phyloP scores from a whole-genome alignment of 2,329 filamentous ascomycete species.

The Verticillium albo-atrum region DNA sequence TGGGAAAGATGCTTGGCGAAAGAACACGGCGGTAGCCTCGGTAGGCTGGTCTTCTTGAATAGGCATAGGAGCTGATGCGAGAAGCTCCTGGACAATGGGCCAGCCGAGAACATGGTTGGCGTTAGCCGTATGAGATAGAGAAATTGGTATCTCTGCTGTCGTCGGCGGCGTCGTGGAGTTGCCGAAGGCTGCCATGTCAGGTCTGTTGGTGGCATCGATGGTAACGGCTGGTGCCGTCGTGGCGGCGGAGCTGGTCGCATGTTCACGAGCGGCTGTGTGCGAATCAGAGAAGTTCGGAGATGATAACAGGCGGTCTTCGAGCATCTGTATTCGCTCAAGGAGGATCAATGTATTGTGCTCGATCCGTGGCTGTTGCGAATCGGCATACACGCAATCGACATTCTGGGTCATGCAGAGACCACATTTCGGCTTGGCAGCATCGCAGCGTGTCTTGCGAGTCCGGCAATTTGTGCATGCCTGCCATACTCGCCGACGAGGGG shows the following conservation, averaged over 20 bases:
- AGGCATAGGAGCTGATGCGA: background rate
- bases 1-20: background rate
- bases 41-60: background rate
- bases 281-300: background rate
- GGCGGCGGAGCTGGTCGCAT: too few relatives aligned
- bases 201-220: too few relatives aligned
- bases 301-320: constrained; percentile 20
- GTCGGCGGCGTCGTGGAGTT: background rate
- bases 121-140: constrained; percentile 16
- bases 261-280: too few relatives aligned
- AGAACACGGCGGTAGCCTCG: background rate
- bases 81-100: constrained; percentile 14
- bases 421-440: constrained; percentile 21
- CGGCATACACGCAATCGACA: constrained; percentile 23
- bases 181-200: background rate
- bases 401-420: constrained; percentile 18
- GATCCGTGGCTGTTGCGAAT: constrained; percentile 20
- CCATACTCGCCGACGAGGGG: constrained; percentile 11
- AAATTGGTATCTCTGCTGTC: constrained; percentile 8
- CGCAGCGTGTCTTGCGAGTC: constrained; percentile 22
- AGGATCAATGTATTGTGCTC: constrained; percentile 22
- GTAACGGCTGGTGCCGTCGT: too few relatives aligned
- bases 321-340: constrained; percentile 21
- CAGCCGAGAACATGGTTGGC: constrained; percentile 17
- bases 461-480: constrained; percentile 24